Evolutionary conservation across 2,329 filamentous ascomycete genomes (phyloP).

Genomic region (Fusarium irregulare): DNA sequence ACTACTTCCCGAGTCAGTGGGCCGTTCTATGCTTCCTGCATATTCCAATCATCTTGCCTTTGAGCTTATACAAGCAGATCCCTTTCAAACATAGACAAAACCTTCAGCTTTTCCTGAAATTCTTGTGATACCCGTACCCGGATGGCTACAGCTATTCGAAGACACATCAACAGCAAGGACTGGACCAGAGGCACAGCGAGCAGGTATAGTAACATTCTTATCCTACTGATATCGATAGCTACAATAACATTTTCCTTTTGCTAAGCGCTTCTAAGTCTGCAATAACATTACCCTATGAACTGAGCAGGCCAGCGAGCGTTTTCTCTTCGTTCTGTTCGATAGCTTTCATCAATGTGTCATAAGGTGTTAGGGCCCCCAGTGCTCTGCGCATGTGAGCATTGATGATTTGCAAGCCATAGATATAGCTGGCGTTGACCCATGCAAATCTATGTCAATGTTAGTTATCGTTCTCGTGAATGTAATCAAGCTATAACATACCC

Average conservation of each 20-base stretch:
- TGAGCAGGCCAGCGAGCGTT: conserved; percentile 59
- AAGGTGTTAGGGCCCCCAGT: conserved; percentile 87
- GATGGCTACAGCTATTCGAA: background rate
- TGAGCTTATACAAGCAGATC: background rate
- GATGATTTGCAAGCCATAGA: conserved; percentile 89
- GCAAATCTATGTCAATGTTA: conserved; percentile 76
- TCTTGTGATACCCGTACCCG: background rate
- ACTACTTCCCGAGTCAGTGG: conserved; percentile 34
- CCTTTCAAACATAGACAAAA: background rate
- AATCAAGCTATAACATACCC: conserved; percentile 67
- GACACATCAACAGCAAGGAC: background rate
- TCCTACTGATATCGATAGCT: conserved; percentile 4
- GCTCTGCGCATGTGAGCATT: conserved; percentile 91
- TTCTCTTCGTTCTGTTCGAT: conserved; percentile 66
- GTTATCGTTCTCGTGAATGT: conserved; percentile 16
- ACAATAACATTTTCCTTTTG: conserved; percentile 7
- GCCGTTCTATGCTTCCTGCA: background rate
- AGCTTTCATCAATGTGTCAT: conserved; percentile 82
- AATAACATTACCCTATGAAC: conserved; percentile 31
- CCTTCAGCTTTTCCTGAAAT: background rate
- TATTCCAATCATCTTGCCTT: background rate
- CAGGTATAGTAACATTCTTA: conserved; percentile 20
- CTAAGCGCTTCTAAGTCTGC: conserved; percentile 16
- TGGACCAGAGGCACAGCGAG: background rate
- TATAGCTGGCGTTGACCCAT: conserved; percentile 98